Percentiles rank a stretch among this genome's conserved stretches.
phyloP scores from a whole-genome alignment of 129 eudicot species.

The Daucus carota region DH1_v3.0 NC_030387.2:39552501-39553000 shows the following conservation, averaged over 20 bases:
- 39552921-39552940: constrained; percentile 75
- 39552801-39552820: not conserved
- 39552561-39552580: not conserved
- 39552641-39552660: constrained; percentile 71
- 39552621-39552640: constrained; percentile 53
- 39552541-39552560: not conserved
- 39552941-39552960: constrained; percentile 62
- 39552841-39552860: constrained; percentile 77
- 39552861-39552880: constrained; percentile 93
- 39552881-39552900: constrained; percentile 93
- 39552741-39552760: not conserved
- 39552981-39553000: constrained; percentile 58
- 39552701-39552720: constrained; percentile 67
- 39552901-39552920: constrained; percentile 94
- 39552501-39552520: too few relatives aligned
- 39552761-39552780: not conserved
- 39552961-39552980: constrained; percentile 43
- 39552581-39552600: constrained; percentile 12
- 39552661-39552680: constrained; percentile 77
- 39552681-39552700: constrained; percentile 87
- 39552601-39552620: constrained; percentile 42
- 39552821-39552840: constrained; percentile 98
- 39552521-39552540: not conserved
- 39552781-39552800: not conserved
- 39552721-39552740: constrained; percentile 58